Base-by-base conservation (phyloP, 192 early-diverging fungal genomes). In the Diversispora eburnea region DNA sequence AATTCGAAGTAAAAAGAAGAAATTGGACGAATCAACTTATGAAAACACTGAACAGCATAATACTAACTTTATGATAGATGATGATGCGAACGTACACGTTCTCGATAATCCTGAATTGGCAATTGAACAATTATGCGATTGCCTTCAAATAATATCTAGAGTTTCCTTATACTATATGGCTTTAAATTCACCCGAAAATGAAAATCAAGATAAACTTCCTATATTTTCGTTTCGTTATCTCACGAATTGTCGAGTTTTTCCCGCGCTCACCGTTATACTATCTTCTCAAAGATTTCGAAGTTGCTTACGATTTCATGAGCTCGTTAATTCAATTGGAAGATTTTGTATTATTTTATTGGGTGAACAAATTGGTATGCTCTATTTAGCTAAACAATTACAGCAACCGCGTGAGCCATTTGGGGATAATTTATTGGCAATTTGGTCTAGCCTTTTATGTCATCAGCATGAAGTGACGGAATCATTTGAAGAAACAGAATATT, bases 321-420 rank as follows among this genome's bases (percentile, higher is more conserved):
- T 73, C 7, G n/a, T 73, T 5, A 73, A 62, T 48, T 73, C 41
- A 33, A n/a, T 73, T 33, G 71, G 58, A 19, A 47, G 58, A 73
- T 25, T 73, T 22, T 73, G 71, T 3, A 54, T 73, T 45, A 62
- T 55, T 41, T 73, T 73, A 25, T 39, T 73, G 46, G 59, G 54
- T 6, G 48, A 57, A 43, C 71, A 19, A 5, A 20, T 15, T 22
- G 59, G 71, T 25, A 73, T 73, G 71, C 15, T 59, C 48, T 73
- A 73, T 61, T 62, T 73, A 9, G 59, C 59, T 20, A 60, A 62
- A 62, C 71, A 73, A 73, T 73, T 73, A 39, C 71, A 73, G 48
- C 58, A 55, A 33, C 4, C 25, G 8, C 42, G 13, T 22, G 58
- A 19, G 3, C 43, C n/a, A 39, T 49, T 46, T 33, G 60, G 42